phyloP scores from a whole-genome alignment of 2,329 filamentous ascomycete species.

The Dothidotthia symphoricarpi region DNA sequence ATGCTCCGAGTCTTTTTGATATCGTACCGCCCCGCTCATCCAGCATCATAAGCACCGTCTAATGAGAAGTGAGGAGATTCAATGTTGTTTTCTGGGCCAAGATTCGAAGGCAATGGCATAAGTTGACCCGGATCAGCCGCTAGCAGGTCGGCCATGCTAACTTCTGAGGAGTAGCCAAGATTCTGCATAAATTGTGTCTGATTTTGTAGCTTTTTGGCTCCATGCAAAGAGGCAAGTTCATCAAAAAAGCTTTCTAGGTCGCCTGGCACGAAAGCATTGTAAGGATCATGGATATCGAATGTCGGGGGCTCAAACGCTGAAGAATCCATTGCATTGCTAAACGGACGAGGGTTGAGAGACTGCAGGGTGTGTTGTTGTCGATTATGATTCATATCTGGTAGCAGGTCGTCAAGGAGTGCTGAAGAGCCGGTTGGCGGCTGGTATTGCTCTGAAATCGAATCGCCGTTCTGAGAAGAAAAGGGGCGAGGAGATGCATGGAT shows the following conservation, averaged over 20 bases:
- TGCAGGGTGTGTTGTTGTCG: slow-evolving; percentile 2
- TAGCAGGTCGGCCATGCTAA: slow-evolving; percentile 56
- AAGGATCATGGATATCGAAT: slow-evolving; percentile 10
- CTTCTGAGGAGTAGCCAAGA: slow-evolving; percentile 61
- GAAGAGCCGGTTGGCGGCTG: slow-evolving; percentile 7
- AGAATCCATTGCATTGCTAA: slow-evolving; percentile 5
- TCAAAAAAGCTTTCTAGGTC: slow-evolving; percentile 55
- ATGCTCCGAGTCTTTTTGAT: too few species aligned
- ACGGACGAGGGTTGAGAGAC: slow-evolving; percentile 7
- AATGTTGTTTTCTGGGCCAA: slow-evolving; percentile 20
- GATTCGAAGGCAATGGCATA: slow-evolving; percentile 34
- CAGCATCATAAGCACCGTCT: slow-evolving; percentile 21
- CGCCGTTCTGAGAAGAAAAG: slow-evolving; percentile 4
- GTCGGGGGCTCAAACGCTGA: slow-evolving; percentile 1
- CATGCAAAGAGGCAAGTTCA: slow-evolving; percentile 57
- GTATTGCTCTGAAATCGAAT: slow-evolving; percentile 2
- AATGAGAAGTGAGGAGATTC: slow-evolving; percentile 20
- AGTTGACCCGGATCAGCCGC: slow-evolving; percentile 37
- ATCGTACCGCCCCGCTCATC: slow-evolving; percentile 4
- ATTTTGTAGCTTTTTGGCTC: slow-evolving; percentile 53
- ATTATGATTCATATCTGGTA: slow-evolving; percentile 20
- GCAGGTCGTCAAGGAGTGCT: slow-evolving; percentile 19
- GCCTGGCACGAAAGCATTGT: slow-evolving; percentile 41
- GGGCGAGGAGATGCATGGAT: slow-evolving; percentile 13
- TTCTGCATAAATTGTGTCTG: slow-evolving; percentile 66